Conservation (phyloP, 768 basidiomycete species). For the Boletus barrowsii region DNA sequence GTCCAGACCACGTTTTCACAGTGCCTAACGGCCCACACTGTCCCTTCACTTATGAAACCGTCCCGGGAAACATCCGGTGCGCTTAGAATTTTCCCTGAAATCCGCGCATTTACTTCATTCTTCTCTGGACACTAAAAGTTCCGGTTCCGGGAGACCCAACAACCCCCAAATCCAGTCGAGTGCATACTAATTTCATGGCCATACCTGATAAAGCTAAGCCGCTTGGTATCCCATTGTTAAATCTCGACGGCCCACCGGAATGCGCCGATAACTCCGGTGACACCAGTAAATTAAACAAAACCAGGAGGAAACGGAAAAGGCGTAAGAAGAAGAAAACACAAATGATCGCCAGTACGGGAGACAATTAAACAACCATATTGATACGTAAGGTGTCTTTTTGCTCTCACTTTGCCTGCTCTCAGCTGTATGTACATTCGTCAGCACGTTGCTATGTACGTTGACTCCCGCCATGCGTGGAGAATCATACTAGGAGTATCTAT, state of each 20-base stretch:
- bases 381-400: conserved; percentile 11
- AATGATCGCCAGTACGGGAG: conserved; percentile 20
- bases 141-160: conserved; percentile 11
- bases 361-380: conserved; percentile 3
- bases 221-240: conserved; percentile 45
- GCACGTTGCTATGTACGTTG: conserved; percentile 2
- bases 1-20: conserved; percentile 3
- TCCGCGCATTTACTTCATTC: conserved; percentile 14
- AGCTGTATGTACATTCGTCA: not conserved
- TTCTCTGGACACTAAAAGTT: conserved; percentile 9
- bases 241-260: conserved; percentile 50
- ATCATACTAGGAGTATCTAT: not conserved
- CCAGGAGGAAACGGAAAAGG: conserved; percentile 55
- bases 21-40: not conserved
- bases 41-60: not conserved
- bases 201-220: conserved; percentile 12
- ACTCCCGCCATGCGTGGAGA: not conserved
- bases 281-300: conserved; percentile 18
- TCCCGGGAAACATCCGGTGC: conserved; percentile 17
- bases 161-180: conserved; percentile 1
- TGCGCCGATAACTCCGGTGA: conserved; percentile 12
- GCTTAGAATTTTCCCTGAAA: conserved; percentile 6
- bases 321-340: conserved; percentile 52
- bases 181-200: not conserved
- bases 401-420: not conserved